These are phyloP conservation scores for Epichloe amarillans DNA, from an alignment of 2,329 filamentous ascomycete genomes.

Conservation along the genomic window DNA sequence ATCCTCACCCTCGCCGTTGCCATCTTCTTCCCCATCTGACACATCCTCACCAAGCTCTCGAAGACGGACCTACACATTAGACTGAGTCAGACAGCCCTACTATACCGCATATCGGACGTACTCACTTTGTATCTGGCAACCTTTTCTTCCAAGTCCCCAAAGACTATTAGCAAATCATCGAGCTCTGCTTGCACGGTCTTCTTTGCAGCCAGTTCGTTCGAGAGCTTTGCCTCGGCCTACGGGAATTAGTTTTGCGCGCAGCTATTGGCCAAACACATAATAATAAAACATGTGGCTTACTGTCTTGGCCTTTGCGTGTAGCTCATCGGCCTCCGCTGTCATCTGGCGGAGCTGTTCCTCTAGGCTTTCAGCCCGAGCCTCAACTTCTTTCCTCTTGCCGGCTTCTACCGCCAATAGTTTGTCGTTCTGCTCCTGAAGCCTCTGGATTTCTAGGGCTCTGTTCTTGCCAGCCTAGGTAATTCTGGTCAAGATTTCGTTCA, in stretches of 20 bases:
- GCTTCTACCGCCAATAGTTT: slow-evolving; percentile 25
- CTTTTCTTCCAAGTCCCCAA: slow-evolving; percentile 70
- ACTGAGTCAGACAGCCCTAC: not conserved
- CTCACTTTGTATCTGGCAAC: slow-evolving; percentile 59
- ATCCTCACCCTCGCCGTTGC: slow-evolving; percentile 39
- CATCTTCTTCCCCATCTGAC: slow-evolving; percentile 44
- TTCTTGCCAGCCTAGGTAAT: slow-evolving; percentile 42
- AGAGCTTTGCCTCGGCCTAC: slow-evolving; percentile 19
- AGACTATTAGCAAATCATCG: slow-evolving; percentile 70
- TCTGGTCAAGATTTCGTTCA: not conserved
- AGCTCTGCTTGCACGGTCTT: slow-evolving; percentile 56
- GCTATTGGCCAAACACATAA: not conserved
- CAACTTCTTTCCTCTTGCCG: slow-evolving; percentile 12
- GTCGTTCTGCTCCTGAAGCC: slow-evolving; percentile 28
- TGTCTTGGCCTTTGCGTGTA: slow-evolving; percentile 12
- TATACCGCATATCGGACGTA: not conserved
- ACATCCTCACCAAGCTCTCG: slow-evolving; percentile 55
- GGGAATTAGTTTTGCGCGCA: not conserved
- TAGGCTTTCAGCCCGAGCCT: slow-evolving; percentile 13
- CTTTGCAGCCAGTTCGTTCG: slow-evolving; percentile 45
- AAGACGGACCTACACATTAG: slow-evolving; percentile 36
- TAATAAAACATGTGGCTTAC: slow-evolving; percentile 9
- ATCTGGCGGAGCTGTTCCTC: slow-evolving; percentile 15
- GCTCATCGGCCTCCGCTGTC: slow-evolving; percentile 9
- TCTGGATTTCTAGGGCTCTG: slow-evolving; percentile 45